phyloP scores from a whole-genome alignment of 192 early-diverging fungal genomes.

The Entomortierella parvispora region DNA sequence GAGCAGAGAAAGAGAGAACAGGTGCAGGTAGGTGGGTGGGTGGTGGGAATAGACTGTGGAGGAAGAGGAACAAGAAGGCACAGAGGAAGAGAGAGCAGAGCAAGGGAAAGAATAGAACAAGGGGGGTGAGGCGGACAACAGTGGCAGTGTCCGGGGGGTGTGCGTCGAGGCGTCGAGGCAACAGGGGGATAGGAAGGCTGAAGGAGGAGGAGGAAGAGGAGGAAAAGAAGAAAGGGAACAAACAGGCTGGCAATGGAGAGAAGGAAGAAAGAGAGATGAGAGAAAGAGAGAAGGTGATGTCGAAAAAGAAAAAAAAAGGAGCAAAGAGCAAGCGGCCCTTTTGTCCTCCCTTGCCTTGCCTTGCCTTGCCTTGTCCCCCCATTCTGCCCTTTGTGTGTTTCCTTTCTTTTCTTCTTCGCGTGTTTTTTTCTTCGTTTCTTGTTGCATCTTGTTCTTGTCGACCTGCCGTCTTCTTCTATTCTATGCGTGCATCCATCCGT shows the following conservation, averaged over 20 bases:
- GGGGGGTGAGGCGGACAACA: neutral
- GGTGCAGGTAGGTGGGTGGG: neutral
- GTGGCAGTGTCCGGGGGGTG: no score
- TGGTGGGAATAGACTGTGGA: neutral
- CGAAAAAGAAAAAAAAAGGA: no score
- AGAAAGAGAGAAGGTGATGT: neutral
- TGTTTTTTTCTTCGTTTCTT: no score
- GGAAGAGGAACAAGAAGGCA: slow-evolving; percentile 3
- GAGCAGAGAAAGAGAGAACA: neutral
- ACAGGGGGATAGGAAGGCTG: neutral
- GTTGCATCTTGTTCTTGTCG: no score
- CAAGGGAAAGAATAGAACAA: slow-evolving; percentile 12
- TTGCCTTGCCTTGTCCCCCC: no score
- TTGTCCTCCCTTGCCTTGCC: no score
- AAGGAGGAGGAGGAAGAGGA: neutral
- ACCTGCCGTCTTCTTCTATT: no score
- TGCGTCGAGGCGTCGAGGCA: no score
- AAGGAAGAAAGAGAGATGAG: neutral
- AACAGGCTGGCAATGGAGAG: neutral
- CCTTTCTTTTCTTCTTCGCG: no score
- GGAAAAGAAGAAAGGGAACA: slow-evolving; percentile 1
- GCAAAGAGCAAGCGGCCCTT: no score
- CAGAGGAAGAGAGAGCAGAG: neutral
- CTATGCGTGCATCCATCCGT: no score
- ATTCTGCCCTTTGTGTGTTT: no score